Percentiles rank a stretch among this genome's conserved stretches.
These are phyloP conservation scores for Pyrenochaeta sp. DNA, from an alignment of 2,329 filamentous ascomycete genomes.

Conservation along the genomic window DNA sequence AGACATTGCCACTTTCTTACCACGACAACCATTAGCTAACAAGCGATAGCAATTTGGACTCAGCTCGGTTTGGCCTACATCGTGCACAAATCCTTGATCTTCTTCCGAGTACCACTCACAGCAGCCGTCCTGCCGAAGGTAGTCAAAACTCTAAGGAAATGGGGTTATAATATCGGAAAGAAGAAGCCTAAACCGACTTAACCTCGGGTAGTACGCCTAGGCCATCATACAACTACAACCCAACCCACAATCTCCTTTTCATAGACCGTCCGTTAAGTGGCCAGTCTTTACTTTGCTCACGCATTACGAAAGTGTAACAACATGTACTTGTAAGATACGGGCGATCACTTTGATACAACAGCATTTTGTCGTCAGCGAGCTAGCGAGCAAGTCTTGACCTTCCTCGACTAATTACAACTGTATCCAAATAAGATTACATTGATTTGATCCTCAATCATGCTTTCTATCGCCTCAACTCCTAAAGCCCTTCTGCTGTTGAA, in stretches of 20 bases:
- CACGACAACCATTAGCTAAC: constrained; percentile 18
- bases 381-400: background rate
- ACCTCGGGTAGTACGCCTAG: background rate
- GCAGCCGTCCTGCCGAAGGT: constrained; percentile 92
- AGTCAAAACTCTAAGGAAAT: constrained; percentile 84
- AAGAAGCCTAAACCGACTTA: constrained; percentile 56
- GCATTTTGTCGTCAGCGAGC: background rate
- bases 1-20: background rate
- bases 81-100: constrained; percentile 97
- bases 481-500: too few relatives aligned
- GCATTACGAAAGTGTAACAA: background rate
- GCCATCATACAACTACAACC: background rate
- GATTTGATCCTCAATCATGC: too few relatives aligned
- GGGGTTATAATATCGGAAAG: constrained; percentile 97
- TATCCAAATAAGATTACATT: too few relatives aligned
- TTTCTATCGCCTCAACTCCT: too few relatives aligned
- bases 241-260: background rate
- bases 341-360: background rate
- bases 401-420: background rate
- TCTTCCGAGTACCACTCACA: constrained; percentile 90
- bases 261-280: background rate
- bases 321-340: background rate
- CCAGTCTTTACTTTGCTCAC: background rate
- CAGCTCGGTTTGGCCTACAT: constrained; percentile 94
- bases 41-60: constrained; percentile 71